A percentile compares a stretch with the other conserved stretches of the same genome.
Evolutionary conservation across 2,329 filamentous ascomycete species (phyloP).

Genomic region (Sporothrix brunneoviolacea): DNA sequence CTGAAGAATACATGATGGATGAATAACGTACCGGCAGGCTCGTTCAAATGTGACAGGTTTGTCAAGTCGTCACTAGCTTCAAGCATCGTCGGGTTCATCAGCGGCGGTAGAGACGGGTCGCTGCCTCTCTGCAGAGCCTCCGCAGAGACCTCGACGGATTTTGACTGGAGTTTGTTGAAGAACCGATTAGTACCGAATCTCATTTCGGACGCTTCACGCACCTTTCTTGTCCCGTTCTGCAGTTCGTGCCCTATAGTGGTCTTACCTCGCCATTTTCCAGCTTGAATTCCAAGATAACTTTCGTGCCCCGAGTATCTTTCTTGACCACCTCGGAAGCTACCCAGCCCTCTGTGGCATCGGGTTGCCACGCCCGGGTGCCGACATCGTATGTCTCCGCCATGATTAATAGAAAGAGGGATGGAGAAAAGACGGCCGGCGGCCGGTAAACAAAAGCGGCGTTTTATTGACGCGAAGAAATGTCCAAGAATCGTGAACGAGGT

Average conservation of each 20-base stretch:
- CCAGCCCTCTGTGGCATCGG: conserved; percentile 93
- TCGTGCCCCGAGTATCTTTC: conserved; percentile 77
- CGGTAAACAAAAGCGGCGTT: conserved; percentile 2
- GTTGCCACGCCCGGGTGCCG: conserved; percentile 97
- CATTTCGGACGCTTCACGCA: neutral
- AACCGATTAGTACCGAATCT: neutral
- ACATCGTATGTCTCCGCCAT: conserved; percentile 97
- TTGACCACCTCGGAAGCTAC: conserved; percentile 89
- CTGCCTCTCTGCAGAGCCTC: conserved; percentile 71
- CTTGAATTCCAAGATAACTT: conserved; percentile 79
- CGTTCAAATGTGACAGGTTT: conserved; percentile 94
- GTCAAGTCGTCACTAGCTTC: conserved; percentile 98
- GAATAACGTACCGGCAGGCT: conserved; percentile 72
- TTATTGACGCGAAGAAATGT: neutral
- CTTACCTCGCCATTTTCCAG: conserved; percentile 87
- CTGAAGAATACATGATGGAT: neutral
- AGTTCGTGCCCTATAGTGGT: too few relatives aligned
- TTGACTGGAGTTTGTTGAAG: conserved; percentile 54
- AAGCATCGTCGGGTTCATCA: conserved; percentile 98
- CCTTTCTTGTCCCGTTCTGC: too few relatives aligned
- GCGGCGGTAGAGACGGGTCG: conserved; percentile 72
- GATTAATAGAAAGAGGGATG: conserved; percentile 27
- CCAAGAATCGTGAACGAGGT: neutral
- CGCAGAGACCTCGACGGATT: conserved; percentile 69
- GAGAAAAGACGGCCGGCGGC: conserved; percentile 26